Conservation (phyloP, 140 eudicot genomes). For the Stevia rebaudiana region DNA sequence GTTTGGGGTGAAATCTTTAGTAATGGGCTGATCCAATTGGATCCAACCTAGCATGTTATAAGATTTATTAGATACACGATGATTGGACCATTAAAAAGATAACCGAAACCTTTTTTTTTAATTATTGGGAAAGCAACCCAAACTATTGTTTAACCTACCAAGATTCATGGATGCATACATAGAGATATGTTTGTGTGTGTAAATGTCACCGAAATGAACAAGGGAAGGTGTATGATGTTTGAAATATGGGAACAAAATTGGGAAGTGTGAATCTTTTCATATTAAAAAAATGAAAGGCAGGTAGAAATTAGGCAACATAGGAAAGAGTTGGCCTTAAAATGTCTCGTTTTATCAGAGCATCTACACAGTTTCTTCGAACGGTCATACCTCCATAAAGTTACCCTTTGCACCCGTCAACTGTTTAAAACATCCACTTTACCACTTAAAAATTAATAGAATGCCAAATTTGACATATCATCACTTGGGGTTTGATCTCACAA, state of each 20-base stretch:
- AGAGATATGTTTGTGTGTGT: conserved; percentile 2
- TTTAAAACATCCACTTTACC: conserved; percentile 8
- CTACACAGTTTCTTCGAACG: conserved; percentile 21
- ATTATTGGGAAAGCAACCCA: not conserved
- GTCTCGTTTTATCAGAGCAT: conserved; percentile 14
- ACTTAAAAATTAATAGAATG: not conserved
- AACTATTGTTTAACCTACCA: not conserved
- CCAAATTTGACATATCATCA: too few relatives aligned
- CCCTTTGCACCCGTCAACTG: conserved; percentile 6
- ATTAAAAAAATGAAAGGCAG: conserved; percentile 13
- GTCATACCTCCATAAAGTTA: conserved; percentile 4
- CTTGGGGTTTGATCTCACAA: not conserved
- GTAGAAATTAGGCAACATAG: conserved; percentile 20
- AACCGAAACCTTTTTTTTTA: not conserved
- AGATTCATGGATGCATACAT: conserved; percentile 2
- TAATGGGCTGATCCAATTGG: too few relatives aligned
- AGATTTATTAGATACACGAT: too few relatives aligned
- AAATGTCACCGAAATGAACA: conserved; percentile 15
- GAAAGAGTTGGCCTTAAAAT: conserved; percentile 20
- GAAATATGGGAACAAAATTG: conserved; percentile 27
- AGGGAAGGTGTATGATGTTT: conserved; percentile 24
- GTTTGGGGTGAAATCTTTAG: too few relatives aligned
- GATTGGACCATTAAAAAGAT: too few relatives aligned
- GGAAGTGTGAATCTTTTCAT: conserved; percentile 23
- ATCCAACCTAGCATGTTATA: too few relatives aligned